Percentiles rank a stretch among this genome's conserved stretches.
These are phyloP conservation scores for Paramecium tetraurelia DNA, from an alignment of 73 alveolate genomes.

Conservation along the genomic window DNA sequence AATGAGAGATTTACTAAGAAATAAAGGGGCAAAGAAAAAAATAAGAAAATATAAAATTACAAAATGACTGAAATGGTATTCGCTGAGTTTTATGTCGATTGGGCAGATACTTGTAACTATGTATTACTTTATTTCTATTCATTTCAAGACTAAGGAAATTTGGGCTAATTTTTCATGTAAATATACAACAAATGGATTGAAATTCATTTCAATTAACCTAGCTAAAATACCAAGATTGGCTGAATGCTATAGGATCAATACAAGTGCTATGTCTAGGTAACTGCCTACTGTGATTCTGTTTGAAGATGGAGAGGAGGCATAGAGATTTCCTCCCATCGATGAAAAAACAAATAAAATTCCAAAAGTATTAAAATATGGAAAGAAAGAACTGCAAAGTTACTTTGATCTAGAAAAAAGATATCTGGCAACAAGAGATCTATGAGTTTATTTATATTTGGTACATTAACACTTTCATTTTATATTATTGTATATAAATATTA, in stretches of 20 bases:
- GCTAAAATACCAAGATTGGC: slow-evolving; percentile 59
- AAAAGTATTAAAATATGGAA: slow-evolving; percentile 63
- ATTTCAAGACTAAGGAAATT: slow-evolving; percentile 55
- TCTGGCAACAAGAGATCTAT: slow-evolving; percentile 67
- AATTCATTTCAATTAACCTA: slow-evolving; percentile 64
- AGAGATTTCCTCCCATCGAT: slow-evolving; percentile 68
- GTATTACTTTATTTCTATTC: not conserved
- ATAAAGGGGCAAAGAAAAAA: slow-evolving; percentile 19
- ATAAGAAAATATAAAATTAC: slow-evolving; percentile 10
- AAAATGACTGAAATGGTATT: slow-evolving; percentile 29
- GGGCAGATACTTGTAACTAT: slow-evolving; percentile 71
- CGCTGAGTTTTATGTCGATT: slow-evolving; percentile 64
- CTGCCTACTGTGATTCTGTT: slow-evolving; percentile 68
- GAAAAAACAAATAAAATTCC: slow-evolving; percentile 60
- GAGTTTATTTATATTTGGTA: not conserved
- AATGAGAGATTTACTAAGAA: slow-evolving; percentile 45
- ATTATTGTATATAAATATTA: too few species aligned
- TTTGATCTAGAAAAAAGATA: slow-evolving; percentile 72
- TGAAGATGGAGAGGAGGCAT: slow-evolving; percentile 75
- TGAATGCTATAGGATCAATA: slow-evolving; percentile 59
- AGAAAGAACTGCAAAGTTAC: slow-evolving; percentile 60
- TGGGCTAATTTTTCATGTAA: slow-evolving; percentile 68
- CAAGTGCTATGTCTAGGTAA: slow-evolving; percentile 66
- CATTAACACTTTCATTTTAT: not conserved
- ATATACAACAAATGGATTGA: slow-evolving; percentile 56